These are phyloP conservation scores for Aspergillus uvarum DNA, from an alignment of 2,329 filamentous ascomycete species.

Conservation along the genomic window DNA sequence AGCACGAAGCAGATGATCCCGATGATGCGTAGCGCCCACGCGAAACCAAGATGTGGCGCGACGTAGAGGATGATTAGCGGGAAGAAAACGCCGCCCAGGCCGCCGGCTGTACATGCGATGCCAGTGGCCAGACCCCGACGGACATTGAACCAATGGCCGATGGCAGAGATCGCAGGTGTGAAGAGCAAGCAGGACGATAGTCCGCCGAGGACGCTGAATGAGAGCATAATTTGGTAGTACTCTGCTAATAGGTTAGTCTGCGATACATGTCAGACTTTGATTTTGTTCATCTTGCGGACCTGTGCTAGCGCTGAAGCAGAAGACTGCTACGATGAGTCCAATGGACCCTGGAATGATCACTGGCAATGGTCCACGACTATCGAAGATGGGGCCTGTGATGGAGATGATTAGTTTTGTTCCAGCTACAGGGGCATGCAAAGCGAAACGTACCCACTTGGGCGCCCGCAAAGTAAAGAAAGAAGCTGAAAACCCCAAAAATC, in stretches of 20 bases:
- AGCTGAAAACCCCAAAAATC: conserved; percentile 44
- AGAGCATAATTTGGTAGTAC: conserved; percentile 39
- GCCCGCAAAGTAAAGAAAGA: conserved; percentile 36
- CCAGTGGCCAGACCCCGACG: conserved; percentile 33
- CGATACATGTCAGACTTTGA: background rate
- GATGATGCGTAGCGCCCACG: conserved; percentile 29
- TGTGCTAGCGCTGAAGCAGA: conserved; percentile 20
- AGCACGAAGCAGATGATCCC: conserved; percentile 21
- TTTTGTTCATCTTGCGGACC: background rate
- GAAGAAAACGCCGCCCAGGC: conserved; percentile 35
- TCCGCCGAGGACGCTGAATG: conserved; percentile 33
- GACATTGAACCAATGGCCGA: conserved; percentile 35
- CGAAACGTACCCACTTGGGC: conserved; percentile 21
- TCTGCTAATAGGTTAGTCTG: conserved; percentile 20
- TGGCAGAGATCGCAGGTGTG: conserved; percentile 28
- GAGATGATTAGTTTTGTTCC: conserved; percentile 13
- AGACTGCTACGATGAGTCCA: conserved; percentile 32
- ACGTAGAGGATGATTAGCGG: conserved; percentile 30
- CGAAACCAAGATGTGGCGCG: conserved; percentile 28
- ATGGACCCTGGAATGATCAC: conserved; percentile 33
- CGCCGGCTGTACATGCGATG: conserved; percentile 32
- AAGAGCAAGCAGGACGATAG: conserved; percentile 28
- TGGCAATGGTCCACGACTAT: conserved; percentile 33
- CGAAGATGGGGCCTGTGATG: conserved; percentile 33
- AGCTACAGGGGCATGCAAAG: background rate